These are phyloP conservation scores for Entomortierella parvispora DNA, from an alignment of 192 early-diverging fungal genomes.

Conservation along the genomic window DNA sequence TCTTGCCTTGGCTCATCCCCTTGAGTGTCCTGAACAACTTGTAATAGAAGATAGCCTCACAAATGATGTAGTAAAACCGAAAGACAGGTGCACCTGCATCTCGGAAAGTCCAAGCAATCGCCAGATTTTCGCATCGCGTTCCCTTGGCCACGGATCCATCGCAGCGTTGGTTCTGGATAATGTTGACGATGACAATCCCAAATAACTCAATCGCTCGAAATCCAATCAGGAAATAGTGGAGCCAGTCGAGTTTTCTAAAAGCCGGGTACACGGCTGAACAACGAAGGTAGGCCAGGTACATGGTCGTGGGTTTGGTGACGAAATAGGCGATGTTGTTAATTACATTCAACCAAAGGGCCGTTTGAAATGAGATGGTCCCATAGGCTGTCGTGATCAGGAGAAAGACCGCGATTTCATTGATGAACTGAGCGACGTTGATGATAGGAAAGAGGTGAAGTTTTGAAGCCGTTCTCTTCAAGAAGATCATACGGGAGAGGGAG, in stretches of 20 bases:
- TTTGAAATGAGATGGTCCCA: slow-evolving; percentile 6
- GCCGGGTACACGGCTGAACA: slow-evolving; percentile 38
- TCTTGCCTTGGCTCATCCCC: slow-evolving; percentile 27
- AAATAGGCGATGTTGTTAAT: slow-evolving; percentile 53
- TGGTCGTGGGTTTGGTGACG: slow-evolving; percentile 42
- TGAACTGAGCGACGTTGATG: slow-evolving; percentile 49
- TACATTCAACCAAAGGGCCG: slow-evolving; percentile 35
- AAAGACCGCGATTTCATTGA: slow-evolving; percentile 46
- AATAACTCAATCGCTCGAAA: slow-evolving; percentile 39
- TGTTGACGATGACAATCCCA: slow-evolving; percentile 39
- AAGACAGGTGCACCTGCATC: slow-evolving; percentile 48
- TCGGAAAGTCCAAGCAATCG: slow-evolving; percentile 39
- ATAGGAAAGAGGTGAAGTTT: slow-evolving; percentile 54
- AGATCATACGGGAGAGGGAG: slow-evolving; percentile 48
- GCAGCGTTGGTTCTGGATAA: slow-evolving; percentile 35
- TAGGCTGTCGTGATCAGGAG: slow-evolving; percentile 33
- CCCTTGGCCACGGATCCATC: slow-evolving; percentile 36
- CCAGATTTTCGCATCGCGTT: slow-evolving; percentile 19
- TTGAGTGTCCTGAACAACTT: slow-evolving; percentile 42
- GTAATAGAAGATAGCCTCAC: slow-evolving; percentile 49
- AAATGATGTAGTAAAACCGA: slow-evolving; percentile 47
- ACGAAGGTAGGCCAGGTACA: slow-evolving; percentile 53
- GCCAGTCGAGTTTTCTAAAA: slow-evolving; percentile 30
- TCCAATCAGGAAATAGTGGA: slow-evolving; percentile 37
- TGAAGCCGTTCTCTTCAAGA: slow-evolving; percentile 28